These are phyloP conservation scores for Penicillium lagena DNA, from an alignment of 495 filamentous ascomycete species.

Conservation along the genomic window DNA sequence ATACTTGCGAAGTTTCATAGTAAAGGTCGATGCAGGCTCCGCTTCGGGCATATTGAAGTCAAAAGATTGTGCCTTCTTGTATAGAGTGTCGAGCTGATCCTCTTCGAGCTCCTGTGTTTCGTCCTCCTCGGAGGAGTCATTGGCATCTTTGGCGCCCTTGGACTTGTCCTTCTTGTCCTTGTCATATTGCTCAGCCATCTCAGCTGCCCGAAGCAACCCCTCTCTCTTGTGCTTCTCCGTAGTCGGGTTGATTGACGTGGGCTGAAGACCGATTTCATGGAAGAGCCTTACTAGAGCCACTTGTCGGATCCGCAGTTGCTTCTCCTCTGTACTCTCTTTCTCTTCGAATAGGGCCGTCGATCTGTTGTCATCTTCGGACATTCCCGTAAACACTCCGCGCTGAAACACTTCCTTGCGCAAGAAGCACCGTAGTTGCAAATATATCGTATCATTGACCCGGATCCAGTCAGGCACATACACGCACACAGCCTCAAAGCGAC, in stretches of 20 bases:
- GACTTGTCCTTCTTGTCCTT: constrained; percentile 47
- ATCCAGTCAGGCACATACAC: constrained; percentile 85
- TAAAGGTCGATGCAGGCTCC: constrained; percentile 74
- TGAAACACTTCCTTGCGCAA: constrained; percentile 70
- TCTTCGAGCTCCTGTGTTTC: constrained; percentile 89
- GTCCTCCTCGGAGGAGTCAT: constrained; percentile 58
- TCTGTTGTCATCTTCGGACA: constrained; percentile 60
- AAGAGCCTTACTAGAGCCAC: constrained; percentile 84
- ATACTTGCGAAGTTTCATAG: constrained; percentile 80
- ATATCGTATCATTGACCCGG: constrained; percentile 87
- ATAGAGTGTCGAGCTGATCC: constrained; percentile 88
- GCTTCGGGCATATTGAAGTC: constrained; percentile 88
- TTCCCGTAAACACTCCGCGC: constrained; percentile 45
- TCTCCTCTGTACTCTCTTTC: constrained; percentile 81
- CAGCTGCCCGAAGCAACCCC: constrained; percentile 77
- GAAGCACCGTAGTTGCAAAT: constrained; percentile 77
- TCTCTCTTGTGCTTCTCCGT: constrained; percentile 74
- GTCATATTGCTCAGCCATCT: constrained; percentile 74
- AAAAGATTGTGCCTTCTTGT: constrained; percentile 94
- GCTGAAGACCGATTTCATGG: constrained; percentile 77
- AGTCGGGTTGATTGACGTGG: constrained; percentile 64
- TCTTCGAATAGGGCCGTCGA: constrained; percentile 67
- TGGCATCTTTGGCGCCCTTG: constrained; percentile 27
- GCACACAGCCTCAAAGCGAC: constrained; percentile 78
- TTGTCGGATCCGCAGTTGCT: constrained; percentile 75